Percentiles rank a stretch among this genome's conserved stretches.
phyloP scores from a whole-genome alignment of 2,329 filamentous ascomycete genomes.

The Neurospora sp. region DNA sequence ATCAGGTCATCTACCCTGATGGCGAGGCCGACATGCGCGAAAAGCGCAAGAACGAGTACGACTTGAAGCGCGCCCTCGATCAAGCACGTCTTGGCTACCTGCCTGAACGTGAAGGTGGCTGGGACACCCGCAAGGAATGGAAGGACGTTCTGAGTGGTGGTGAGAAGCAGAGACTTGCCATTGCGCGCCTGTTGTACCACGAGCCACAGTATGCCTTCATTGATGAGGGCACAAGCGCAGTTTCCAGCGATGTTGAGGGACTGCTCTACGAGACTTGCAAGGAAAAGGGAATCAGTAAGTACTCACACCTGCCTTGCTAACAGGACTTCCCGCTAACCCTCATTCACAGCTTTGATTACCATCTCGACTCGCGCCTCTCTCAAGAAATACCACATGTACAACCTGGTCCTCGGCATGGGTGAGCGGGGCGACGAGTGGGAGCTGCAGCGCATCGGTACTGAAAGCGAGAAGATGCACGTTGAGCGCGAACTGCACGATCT shows the following conservation, averaged over 20 bases:
- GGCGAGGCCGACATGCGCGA: conserved; percentile 89
- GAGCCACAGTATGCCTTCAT: conserved; percentile 91
- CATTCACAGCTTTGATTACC: conserved; percentile 65
- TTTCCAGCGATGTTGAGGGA: conserved; percentile 89
- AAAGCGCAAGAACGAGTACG: conserved; percentile 64
- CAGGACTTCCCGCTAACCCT: conserved; percentile 13
- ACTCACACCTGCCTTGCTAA: not conserved
- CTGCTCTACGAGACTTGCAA: conserved; percentile 89
- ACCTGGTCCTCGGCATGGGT: conserved; percentile 74
- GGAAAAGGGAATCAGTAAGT: conserved; percentile 82
- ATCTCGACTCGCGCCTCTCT: conserved; percentile 90
- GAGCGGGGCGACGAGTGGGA: conserved; percentile 80
- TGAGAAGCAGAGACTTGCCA: conserved; percentile 92
- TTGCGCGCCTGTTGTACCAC: conserved; percentile 85
- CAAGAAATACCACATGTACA: conserved; percentile 92
- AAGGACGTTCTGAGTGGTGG: conserved; percentile 96
- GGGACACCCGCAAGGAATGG: conserved; percentile 96
- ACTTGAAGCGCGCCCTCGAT: conserved; percentile 69
- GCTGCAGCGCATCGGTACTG: conserved; percentile 87
- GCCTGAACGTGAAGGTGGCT: conserved; percentile 84
- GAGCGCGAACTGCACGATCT: conserved; percentile 85
- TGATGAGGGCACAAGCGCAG: conserved; percentile 90
- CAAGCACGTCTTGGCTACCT: conserved; percentile 82
- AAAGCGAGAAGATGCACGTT: conserved; percentile 83
- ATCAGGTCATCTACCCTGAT: conserved; percentile 97